These are phyloP conservation scores for button mushroom (Agaricus bisporus) DNA, from an alignment of 768 basidiomycete species.

Conservation along the genomic window DNA sequence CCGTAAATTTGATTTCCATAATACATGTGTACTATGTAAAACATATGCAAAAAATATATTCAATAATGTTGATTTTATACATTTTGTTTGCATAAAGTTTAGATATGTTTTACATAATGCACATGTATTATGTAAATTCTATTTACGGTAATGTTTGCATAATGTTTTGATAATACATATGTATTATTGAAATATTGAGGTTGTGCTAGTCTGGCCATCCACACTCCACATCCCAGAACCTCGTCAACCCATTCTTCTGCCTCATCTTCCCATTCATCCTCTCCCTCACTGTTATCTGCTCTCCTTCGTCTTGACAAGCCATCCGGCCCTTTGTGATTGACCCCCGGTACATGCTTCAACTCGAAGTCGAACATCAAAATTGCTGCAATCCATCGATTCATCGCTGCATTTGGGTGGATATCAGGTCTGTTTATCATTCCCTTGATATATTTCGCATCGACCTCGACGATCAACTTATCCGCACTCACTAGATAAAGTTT, in stretches of 20 bases:
- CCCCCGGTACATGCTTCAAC: slow-evolving; percentile 30
- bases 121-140: too few relatives aligned
- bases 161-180: too few relatives aligned
- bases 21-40: too few relatives aligned
- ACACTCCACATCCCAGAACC: slow-evolving; percentile 4
- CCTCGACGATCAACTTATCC: slow-evolving; percentile 26
- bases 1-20: too few relatives aligned
- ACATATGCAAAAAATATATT: too few relatives aligned
- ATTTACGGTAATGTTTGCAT: too few relatives aligned
- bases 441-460: slow-evolving; percentile 33
- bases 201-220: neutral
- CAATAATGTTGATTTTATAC: too few relatives aligned
- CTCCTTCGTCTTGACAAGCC: slow-evolving; percentile 24
- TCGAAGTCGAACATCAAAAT: slow-evolving; percentile 32
- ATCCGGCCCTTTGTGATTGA: slow-evolving; percentile 28
- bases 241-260: slow-evolving; percentile 21
- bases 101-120: too few relatives aligned
- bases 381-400: slow-evolving; percentile 35
- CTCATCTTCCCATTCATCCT: slow-evolving; percentile 21
- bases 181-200: too few relatives aligned
- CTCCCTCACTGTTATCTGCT: slow-evolving; percentile 7
- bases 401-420: slow-evolving; percentile 26
- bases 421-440: slow-evolving; percentile 37
- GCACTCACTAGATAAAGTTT: slow-evolving; percentile 14
- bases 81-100: too few relatives aligned